Base-by-base conservation (phyloP, 768 basidiomycete genomes). In the Termitomyces sp. region DNA sequence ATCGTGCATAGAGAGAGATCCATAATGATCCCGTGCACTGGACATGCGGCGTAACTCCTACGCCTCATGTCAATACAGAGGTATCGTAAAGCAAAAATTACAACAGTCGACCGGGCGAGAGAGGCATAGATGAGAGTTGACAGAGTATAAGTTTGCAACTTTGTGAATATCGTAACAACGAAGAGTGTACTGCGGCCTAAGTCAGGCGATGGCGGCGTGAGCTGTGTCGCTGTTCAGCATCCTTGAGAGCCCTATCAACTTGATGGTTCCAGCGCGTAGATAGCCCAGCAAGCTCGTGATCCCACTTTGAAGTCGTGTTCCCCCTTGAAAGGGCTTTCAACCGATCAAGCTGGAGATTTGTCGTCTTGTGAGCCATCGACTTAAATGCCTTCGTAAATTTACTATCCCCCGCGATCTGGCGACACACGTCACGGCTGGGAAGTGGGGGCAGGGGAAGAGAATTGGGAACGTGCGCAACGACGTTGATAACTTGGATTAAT, bases 361-460 rank as follows among this genome's bases (percentile, higher is more conserved):
- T 49, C 11, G 47, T 42, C 10, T 41, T 54, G 15, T 41, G 31
- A 0, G 38, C 32, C 46, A 54, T 49, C 1, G 31, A 38, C 18
- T 54, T 54, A 6, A 54, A 54, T 12, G 39, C 32, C 18, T 54
- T 48, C 18, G 15, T 11, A 35, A 49, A 48, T 20, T 42, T 31
- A 16, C 22, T 4, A 11, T 15, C 27, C 13, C 23, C 36, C 7
- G 38, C 53, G 22, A 49, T 18, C 47, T 45, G 29, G 12, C 46
- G 46, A 35, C 47, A 54, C 20, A 54, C 53, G 7, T 39, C 25
- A 15, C 39, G 47, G 40, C 38, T 49, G 16, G 53, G 53, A 12
- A 54, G 47, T n/a, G 53, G 53, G 16, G 53, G 39, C 3, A 42
- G 31, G 12, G 53, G 53, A 20, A 54, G 46, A 49, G 53, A 54